Evolutionary conservation across 139 green algal species (phyloP).

Genomic region (Marvania coccoides): DNA sequence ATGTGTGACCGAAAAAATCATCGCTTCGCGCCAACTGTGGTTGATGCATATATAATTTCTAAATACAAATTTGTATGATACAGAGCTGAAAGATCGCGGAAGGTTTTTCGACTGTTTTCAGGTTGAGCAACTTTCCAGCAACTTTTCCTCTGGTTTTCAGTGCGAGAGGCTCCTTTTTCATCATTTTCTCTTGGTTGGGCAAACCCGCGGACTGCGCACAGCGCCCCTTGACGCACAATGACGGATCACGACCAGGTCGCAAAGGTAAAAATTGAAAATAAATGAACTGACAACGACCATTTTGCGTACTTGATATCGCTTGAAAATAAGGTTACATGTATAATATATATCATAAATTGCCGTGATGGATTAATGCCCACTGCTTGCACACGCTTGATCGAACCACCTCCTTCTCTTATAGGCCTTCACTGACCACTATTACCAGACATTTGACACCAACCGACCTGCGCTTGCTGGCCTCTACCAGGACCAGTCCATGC

Average conservation of each 20-base stretch:
- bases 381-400: neutral
- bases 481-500: slow-evolving; percentile 76
- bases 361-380: neutral
- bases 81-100: too few species aligned
- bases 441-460: slow-evolving; percentile 86
- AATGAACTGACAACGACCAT: neutral
- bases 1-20: too few species aligned
- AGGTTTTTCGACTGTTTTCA: too few species aligned
- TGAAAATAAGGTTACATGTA: neutral
- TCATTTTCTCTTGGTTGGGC: too few species aligned
- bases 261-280: slow-evolving; percentile 5
- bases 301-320: neutral
- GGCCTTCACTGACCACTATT: slow-evolving; percentile 95
- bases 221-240: neutral
- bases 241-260: slow-evolving; percentile 22
- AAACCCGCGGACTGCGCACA: neutral
- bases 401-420: slow-evolving; percentile 26
- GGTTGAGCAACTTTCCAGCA: too few species aligned
- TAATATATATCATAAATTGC: neutral
- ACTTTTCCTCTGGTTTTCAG: too few species aligned
- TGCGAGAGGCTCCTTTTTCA: too few species aligned
- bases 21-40: too few species aligned
- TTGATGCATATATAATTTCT: too few species aligned
- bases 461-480: slow-evolving; percentile 55
- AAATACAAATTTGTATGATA: too few species aligned